Conservation (phyloP, 2,329 filamentous ascomycete genomes). For the Dothideomycetes sp. region DNA sequence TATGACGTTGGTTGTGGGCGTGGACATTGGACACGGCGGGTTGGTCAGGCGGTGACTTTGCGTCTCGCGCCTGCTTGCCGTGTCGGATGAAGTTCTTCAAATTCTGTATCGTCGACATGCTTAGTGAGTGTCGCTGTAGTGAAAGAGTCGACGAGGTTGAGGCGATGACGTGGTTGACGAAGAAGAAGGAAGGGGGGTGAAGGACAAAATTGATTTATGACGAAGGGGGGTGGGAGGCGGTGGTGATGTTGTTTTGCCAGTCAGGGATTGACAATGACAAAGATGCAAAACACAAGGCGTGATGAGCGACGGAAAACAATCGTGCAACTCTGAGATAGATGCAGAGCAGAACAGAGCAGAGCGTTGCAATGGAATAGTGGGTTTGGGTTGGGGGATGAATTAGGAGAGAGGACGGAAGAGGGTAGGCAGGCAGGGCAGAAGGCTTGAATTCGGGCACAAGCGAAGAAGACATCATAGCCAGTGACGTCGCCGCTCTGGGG, state of each 20-base stretch:
- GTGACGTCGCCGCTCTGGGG: too few relatives aligned
- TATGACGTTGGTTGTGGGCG: conserved; percentile 43
- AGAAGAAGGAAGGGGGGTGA: neutral
- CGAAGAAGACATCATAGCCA: too few relatives aligned
- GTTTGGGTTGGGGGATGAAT: too few relatives aligned
- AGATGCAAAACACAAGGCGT: conserved; percentile 8
- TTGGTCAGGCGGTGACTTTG: conserved; percentile 50
- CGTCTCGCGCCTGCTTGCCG: conserved; percentile 82
- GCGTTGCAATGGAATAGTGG: too few relatives aligned
- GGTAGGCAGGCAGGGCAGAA: too few relatives aligned
- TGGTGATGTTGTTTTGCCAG: conserved; percentile 1
- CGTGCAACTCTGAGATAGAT: too few relatives aligned
- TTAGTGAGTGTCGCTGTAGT: conserved; percentile 17
- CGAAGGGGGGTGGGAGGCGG: neutral
- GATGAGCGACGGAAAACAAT: too few relatives aligned
- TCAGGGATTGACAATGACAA: neutral
- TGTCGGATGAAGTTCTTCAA: conserved; percentile 98
- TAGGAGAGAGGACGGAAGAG: too few relatives aligned
- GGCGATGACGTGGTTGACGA: neutral
- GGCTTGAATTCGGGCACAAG: too few relatives aligned
- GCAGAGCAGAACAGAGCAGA: too few relatives aligned
- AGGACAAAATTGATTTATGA: neutral
- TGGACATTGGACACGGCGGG: conserved; percentile 56
- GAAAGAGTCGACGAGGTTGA: neutral
- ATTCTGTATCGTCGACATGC: conserved; percentile 75